Percentiles rank a stretch among this genome's conserved stretches.
phyloP scores from a whole-genome alignment of 1,139 yeast genomes.

The Hemisphaericaspora subhashii region DNA sequence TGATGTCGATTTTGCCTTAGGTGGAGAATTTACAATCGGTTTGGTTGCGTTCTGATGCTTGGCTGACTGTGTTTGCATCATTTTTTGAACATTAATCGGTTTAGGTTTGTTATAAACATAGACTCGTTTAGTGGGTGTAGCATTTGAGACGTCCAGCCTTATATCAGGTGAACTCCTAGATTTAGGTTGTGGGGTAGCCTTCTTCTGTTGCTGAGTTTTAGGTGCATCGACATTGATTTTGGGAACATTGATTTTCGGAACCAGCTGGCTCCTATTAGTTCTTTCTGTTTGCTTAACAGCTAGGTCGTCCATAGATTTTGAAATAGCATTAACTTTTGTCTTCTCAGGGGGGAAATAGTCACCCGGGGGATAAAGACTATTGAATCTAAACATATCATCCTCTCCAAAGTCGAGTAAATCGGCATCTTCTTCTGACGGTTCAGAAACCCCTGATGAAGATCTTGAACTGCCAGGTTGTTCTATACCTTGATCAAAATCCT shows the following conservation, averaged over 20 bases:
- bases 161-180: conserved; percentile 4
- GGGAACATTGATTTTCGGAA: conserved; percentile 8
- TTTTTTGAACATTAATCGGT: conserved; percentile 34
- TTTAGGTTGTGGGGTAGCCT: conserved; percentile 5
- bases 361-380: conserved; percentile 3
- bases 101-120: conserved; percentile 43
- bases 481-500: conserved; percentile 50
- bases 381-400: conserved; percentile 12
- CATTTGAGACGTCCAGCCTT: conserved; percentile 9
- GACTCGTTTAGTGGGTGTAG: conserved; percentile 18
- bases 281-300: conserved; percentile 17
- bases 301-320: conserved; percentile 20
- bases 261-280: conserved; percentile 3
- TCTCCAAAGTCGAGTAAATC: conserved; percentile 40
- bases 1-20: conserved; percentile 16
- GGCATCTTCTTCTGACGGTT: conserved; percentile 14
- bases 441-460: conserved; percentile 16
- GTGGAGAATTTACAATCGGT: conserved; percentile 11
- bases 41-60: conserved; percentile 18
- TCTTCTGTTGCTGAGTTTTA: conserved; percentile 3
- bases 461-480: conserved; percentile 22
- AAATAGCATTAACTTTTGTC: conserved; percentile 1
- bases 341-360: conserved; percentile 4
- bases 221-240: conserved; percentile 4
- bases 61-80: conserved; percentile 19